A percentile compares a stretch with the other conserved stretches of the same genome.
Evolutionary conservation across 1,139 yeast species (phyloP).

Genomic region (Geotrichum phurueaensis): DNA sequence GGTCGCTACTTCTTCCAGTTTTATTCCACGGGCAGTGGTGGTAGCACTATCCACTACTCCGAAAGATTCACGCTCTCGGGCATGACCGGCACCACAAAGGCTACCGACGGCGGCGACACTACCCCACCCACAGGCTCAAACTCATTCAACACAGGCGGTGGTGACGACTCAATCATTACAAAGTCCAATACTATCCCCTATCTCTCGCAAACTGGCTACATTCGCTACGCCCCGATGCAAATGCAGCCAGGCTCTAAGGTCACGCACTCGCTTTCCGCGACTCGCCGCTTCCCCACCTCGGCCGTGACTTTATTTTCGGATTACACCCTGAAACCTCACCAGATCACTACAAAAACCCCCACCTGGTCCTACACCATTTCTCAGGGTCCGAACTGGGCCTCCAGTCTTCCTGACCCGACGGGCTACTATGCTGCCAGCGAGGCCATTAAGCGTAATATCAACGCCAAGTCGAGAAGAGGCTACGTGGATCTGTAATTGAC

Average conservation of each 20-base stretch:
- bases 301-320: slow-evolving; percentile 55
- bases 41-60: slow-evolving; percentile 64
- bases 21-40: slow-evolving; percentile 40
- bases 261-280: slow-evolving; percentile 36
- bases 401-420: slow-evolving; percentile 26
- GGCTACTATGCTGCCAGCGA: slow-evolving; percentile 28
- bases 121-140: slow-evolving; percentile 43
- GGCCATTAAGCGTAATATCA: slow-evolving; percentile 16
- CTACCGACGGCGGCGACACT: slow-evolving; percentile 39
- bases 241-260: slow-evolving; percentile 68
- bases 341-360: slow-evolving; percentile 66
- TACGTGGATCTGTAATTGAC: slow-evolving; percentile 10
- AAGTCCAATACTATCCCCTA: slow-evolving; percentile 52
- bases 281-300: slow-evolving; percentile 46
- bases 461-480: slow-evolving; percentile 17
- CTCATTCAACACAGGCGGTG: slow-evolving; percentile 23
- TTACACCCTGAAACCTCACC: slow-evolving; percentile 29
- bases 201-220: slow-evolving; percentile 65
- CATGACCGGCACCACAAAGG: slow-evolving; percentile 55
- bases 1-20: slow-evolving; percentile 73
- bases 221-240: slow-evolving; percentile 89
- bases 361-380: slow-evolving; percentile 72
- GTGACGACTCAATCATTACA: slow-evolving; percentile 33
- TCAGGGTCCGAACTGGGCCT: slow-evolving; percentile 61
- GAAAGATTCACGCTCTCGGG: slow-evolving; percentile 59